Evolutionary conservation across 148 eudicot genomes (phyloP).

Genomic region (Vaccinium vitisidaea): DNA sequence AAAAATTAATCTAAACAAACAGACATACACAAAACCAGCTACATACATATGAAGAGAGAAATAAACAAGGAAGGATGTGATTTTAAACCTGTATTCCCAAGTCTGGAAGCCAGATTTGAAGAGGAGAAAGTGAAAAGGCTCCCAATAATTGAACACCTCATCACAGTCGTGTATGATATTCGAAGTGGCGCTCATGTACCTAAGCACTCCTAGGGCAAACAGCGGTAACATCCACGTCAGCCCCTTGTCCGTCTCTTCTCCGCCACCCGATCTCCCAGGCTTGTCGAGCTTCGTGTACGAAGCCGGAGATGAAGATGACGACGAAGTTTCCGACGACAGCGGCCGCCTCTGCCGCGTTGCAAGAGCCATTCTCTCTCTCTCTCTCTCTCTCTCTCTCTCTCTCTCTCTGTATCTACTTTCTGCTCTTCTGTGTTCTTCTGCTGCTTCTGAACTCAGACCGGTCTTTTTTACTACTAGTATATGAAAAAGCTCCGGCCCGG

Average conservation of each 20-base stretch:
- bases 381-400: conserved; percentile 10
- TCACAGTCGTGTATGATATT: conserved; percentile 96
- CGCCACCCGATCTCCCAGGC: conserved; percentile 41
- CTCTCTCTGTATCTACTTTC: not conserved
- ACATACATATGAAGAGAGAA: not conserved
- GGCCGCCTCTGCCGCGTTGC: conserved; percentile 65
- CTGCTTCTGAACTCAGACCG: not conserved
- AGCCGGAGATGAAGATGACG: conserved; percentile 45
- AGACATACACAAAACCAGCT: not conserved
- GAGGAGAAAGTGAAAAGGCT: conserved; percentile 84
- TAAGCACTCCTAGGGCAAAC: conserved; percentile 58
- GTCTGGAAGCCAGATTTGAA: conserved; percentile 93
- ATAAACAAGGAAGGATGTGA: not conserved
- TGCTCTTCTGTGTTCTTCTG: not conserved
- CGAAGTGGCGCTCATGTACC: conserved; percentile 87
- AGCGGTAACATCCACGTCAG: conserved; percentile 66
- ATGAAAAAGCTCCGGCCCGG: not conserved
- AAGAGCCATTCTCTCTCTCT: conserved; percentile 39
- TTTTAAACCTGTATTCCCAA: conserved; percentile 87
- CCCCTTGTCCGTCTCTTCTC: conserved; percentile 38
- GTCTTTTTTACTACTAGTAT: not conserved
- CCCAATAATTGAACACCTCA: conserved; percentile 99
- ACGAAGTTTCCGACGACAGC: conserved; percentile 41
- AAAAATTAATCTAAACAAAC: too few relatives aligned
- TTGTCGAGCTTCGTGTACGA: conserved; percentile 69